Evolutionary conservation across 306 rosid species (phyloP), one percentile per base, ranked within the genome.

Genomic region (Trifolium dubium): DNA sequence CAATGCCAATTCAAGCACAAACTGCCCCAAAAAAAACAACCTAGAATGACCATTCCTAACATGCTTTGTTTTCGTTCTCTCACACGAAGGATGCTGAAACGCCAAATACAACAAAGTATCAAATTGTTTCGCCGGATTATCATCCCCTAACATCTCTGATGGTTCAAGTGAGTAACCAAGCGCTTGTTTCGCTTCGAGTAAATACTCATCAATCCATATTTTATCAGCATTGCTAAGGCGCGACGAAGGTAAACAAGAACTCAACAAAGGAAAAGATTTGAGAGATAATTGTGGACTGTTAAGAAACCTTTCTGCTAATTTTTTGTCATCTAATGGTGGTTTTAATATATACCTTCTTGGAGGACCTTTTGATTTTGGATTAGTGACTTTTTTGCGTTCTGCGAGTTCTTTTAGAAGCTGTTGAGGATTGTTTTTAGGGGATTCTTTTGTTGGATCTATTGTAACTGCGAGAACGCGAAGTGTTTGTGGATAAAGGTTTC

Each of bases 141-240:
- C 97, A 18, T 90, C 96, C 19, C 86, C 92, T 2, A 85, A 81
- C 5, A 61, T 72, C 3, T 89, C 96, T 2, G 95, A 92, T 0
- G 93, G 87, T 81, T 94, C 99, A 0, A 94, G 87, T 1, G 99
- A 88, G 80, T 92, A 92, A 44, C 99, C 99, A 0, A 94, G 86
- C 50, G 99, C 99, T 64, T 94, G 99, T 70, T 92, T 94, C 46
- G 92, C 97, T 68, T 94, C 99, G 0, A 94, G 90, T 74, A 94
- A 72, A 83, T 92, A 92, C 89, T 94, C 95, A 0, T 92, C 99
- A 0, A 92, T 94, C 99, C 97, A 94, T 2, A 84, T 59, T 81
- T 81, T 85, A 49, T 94, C 99, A 0, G 96, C 95, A 81, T 86
- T 87, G 86, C 87, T 94, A 35, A 94, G 88, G 5, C 95, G 87